Evolutionary conservation across 306 rosid species (phyloP).

Genomic region (Quercus engelmannii): DNA sequence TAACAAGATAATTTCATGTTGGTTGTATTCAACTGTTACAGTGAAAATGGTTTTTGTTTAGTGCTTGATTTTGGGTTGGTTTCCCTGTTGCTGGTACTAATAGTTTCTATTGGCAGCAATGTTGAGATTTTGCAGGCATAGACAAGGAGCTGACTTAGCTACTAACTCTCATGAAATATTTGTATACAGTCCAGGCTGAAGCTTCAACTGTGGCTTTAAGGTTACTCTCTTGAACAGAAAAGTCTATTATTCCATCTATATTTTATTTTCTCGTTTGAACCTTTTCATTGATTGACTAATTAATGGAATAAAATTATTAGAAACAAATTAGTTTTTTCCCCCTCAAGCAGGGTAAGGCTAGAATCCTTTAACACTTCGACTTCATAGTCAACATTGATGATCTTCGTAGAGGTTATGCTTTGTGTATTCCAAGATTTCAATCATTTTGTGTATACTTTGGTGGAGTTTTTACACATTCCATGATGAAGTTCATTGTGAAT

Average conservation of each 20-base stretch:
- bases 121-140: neutral
- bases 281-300: no score
- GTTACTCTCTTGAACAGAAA: neutral
- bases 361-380: neutral
- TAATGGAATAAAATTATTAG: no score
- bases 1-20: neutral
- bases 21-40: neutral
- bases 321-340: no score
- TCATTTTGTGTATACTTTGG: neutral
- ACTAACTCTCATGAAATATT: neutral
- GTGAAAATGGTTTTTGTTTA: neutral
- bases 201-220: neutral
- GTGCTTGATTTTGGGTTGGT: neutral
- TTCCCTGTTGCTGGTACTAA: neutral
- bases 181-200: neutral
- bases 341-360: neutral
- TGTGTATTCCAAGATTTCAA: neutral
- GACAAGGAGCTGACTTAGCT: neutral
- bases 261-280: neutral
- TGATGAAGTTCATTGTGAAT: neutral
- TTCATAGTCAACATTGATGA: neutral
- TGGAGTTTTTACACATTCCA: neutral
- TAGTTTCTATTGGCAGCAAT: neutral
- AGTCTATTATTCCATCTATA: neutral
- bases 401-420: neutral